Conservation (phyloP, 257 asterid species). For the Penstemon barbatus region DNA sequence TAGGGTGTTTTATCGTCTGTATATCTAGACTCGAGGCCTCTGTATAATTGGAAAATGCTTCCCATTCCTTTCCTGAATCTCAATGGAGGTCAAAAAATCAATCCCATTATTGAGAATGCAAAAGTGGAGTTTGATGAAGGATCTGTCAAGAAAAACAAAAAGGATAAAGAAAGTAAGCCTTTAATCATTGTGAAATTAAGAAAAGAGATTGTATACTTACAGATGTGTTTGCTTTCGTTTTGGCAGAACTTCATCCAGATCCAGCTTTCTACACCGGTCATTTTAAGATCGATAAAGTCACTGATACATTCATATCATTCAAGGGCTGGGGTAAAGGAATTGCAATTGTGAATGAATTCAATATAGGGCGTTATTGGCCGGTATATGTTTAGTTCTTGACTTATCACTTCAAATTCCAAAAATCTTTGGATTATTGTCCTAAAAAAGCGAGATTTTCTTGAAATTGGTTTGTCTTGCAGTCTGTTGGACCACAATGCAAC, state of each 20-base stretch:
- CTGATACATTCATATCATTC: constrained; percentile 80
- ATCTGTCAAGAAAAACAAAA: constrained; percentile 32
- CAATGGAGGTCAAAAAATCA: constrained; percentile 43
- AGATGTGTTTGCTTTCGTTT: constrained; percentile 18
- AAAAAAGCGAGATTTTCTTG: constrained; percentile 4
- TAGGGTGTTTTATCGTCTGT: constrained; percentile 90
- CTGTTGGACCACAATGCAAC: constrained; percentile 89
- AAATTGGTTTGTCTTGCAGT: constrained; percentile 49
- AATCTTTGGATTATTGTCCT: background rate
- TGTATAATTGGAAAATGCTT: constrained; percentile 74
- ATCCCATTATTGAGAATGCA: constrained; percentile 41
- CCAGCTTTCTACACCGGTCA: constrained; percentile 77
- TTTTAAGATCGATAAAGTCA: constrained; percentile 50
- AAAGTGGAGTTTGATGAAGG: constrained; percentile 18
- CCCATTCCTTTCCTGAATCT: constrained; percentile 65
- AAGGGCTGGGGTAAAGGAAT: constrained; percentile 91
- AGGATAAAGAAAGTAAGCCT: constrained; percentile 44
- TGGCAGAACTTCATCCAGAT: constrained; percentile 46
- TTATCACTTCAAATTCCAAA: background rate
- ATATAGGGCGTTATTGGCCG: constrained; percentile 94
- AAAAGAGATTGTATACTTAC: constrained; percentile 3
- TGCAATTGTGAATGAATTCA: constrained; percentile 68
- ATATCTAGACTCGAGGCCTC: constrained; percentile 57
- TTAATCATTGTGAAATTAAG: background rate
- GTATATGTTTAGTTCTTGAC: constrained; percentile 34